Conservation (phyloP, 2,329 filamentous ascomycete species). For the Monosporascus sp. region DNA sequence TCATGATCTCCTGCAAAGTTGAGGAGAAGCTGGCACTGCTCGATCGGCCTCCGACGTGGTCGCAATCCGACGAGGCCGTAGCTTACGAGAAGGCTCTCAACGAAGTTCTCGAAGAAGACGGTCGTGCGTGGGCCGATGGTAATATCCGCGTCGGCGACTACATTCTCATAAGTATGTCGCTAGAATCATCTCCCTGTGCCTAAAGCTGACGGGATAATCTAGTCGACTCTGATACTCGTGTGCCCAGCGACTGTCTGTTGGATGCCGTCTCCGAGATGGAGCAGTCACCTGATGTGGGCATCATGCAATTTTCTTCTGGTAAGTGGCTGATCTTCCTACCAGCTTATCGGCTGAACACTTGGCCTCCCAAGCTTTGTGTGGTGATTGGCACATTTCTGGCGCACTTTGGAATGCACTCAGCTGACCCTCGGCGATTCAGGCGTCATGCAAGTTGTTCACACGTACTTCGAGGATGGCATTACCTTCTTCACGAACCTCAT, state of each 20-base stretch:
- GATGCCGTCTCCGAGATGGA: constrained; percentile 70
- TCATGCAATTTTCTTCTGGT: constrained; percentile 62
- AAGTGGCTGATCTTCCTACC: neutral
- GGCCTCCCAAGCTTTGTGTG: no score
- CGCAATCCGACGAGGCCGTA: constrained; percentile 39
- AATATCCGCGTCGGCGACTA: constrained; percentile 58
- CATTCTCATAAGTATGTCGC: constrained; percentile 50
- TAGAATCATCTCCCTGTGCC: neutral
- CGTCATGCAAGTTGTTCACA: constrained; percentile 70
- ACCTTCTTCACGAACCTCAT: constrained; percentile 77
- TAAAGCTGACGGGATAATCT: constrained; percentile 3
- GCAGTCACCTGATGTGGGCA: constrained; percentile 62
- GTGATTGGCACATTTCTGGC: no score
- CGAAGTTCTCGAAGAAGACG: constrained; percentile 47
- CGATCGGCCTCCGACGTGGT: constrained; percentile 37
- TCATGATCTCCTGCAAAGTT: constrained; percentile 56
- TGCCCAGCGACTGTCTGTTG: constrained; percentile 62
- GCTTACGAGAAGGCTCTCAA: constrained; percentile 46
- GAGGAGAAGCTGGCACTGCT: constrained; percentile 51
- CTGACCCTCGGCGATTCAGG: constrained; percentile 29
- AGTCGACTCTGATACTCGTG: constrained; percentile 64
- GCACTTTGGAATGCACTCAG: neutral
- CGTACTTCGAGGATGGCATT: constrained; percentile 66
- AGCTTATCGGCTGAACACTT: no score
- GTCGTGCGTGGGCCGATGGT: constrained; percentile 52